Base-by-base conservation (phyloP, 2,329 filamentous ascomycete species). In the Xenoacremonium recifei region DNA sequence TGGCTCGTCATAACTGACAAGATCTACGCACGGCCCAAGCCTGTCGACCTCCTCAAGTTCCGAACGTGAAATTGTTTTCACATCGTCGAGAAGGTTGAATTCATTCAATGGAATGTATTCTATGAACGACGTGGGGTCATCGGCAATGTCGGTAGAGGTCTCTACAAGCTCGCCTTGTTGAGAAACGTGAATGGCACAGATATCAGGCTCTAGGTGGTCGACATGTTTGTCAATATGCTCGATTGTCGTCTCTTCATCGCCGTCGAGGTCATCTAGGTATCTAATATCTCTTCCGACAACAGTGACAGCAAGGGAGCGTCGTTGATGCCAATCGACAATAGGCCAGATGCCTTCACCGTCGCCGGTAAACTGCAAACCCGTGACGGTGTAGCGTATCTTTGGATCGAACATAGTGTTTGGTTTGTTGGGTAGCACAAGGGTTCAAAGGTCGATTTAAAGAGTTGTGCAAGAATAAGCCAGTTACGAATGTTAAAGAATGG, bases 231-330 rank as follows among this genome's bases (percentile, higher is more conserved):
- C 9, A 13, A 27, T 9, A 27, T 27, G 23, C 13, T 9, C 13
- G 13, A 27, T 13, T 13, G 23, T 13, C 9, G 23, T 36, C 30
- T 49, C 47, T 45, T 31, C 49, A 5, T 17, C 36, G 4, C 48
- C 47, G 3, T 44, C 47, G n/a, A 57, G 56, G 15, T 49, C 53
- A 16, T 61, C 58, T 48, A 62, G 58, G n/a, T n/a, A n/a, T n/a
- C n/a, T n/a, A n/a, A n/a, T n/a, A n/a, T n/a, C n/a, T n/a, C n/a
- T n/a, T n/a, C n/a, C n/a, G n/a, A n/a, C n/a, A n/a, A n/a, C n/a
- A 16, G 54, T 61, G 21, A 62, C 55, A 3, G 58, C 49, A 29
- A 63, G 32, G 12, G 57, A 27, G n/a, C 55, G 58, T 27, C 61
- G 48, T 29, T 60, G 55, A 35, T 62, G 55, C 47, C 49, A 59